These are phyloP conservation scores for Globisporangium parvum DNA, from an alignment of 352 stramenopile genomes.

Conservation along the genomic window DNA sequence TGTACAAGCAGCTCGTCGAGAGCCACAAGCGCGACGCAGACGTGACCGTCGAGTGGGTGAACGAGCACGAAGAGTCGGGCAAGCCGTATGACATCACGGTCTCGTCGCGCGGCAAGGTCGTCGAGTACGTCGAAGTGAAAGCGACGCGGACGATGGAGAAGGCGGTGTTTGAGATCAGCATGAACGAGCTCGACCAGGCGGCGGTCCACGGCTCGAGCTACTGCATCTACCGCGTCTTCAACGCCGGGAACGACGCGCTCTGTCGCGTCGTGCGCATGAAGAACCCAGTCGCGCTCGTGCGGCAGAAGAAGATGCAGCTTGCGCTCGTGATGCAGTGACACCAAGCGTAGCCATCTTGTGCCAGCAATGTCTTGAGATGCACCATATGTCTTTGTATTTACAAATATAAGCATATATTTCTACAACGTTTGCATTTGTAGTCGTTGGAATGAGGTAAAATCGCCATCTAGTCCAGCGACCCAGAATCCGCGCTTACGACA, in stretches of 20 bases:
- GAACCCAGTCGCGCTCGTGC: constrained; percentile 75
- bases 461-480: neutral
- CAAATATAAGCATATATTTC: neutral
- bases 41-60: constrained; percentile 61
- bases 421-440: too few species aligned
- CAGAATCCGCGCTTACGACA: neutral
- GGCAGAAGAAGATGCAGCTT: constrained; percentile 77
- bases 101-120: constrained; percentile 33
- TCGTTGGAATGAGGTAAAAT: neutral
- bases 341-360: neutral
- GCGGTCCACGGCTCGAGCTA: constrained; percentile 69
- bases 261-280: constrained; percentile 82
- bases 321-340: constrained; percentile 72
- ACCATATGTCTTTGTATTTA: neutral
- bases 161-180: constrained; percentile 83
- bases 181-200: constrained; percentile 86
- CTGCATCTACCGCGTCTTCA: constrained; percentile 84
- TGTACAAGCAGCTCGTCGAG: constrained; percentile 63
- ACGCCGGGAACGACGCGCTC: constrained; percentile 58
- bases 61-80: constrained; percentile 72
- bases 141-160: constrained; percentile 86
- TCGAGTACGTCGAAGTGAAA: constrained; percentile 86
- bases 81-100: constrained; percentile 78
- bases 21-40: constrained; percentile 29
- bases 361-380: neutral